Conservation (phyloP, 2,329 filamentous ascomycete genomes). For the Chaetomium sp. region DNA sequence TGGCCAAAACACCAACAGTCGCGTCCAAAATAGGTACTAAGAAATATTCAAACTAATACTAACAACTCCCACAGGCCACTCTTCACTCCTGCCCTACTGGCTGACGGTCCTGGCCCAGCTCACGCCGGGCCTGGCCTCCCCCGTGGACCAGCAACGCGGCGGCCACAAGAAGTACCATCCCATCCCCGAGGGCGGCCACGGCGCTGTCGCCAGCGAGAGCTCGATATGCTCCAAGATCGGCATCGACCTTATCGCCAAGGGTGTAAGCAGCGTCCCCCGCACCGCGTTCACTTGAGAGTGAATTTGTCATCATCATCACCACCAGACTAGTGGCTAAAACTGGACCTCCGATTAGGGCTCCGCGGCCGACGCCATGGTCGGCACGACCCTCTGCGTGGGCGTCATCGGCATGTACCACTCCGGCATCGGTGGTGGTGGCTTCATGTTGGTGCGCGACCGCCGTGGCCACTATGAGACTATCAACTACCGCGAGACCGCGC, state of each 20-base stretch:
- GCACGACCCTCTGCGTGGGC: slow-evolving; percentile 68
- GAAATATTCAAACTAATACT: neutral
- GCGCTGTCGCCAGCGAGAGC: slow-evolving; percentile 66
- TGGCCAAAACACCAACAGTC: neutral
- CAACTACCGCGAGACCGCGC: slow-evolving; percentile 85
- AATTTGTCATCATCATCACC: too few relatives aligned
- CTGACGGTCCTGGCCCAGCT: slow-evolving; percentile 8
- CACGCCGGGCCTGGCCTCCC: slow-evolving; percentile 6
- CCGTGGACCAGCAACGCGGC: slow-evolving; percentile 5
- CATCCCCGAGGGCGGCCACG: slow-evolving; percentile 28
- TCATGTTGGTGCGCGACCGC: slow-evolving; percentile 69
- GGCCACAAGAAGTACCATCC: neutral
- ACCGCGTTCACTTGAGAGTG: neutral
- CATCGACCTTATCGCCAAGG: slow-evolving; percentile 50
- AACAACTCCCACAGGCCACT: slow-evolving; percentile 2
- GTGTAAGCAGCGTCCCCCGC: slow-evolving; percentile 33
- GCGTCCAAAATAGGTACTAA: neutral
- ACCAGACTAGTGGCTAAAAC: neutral
- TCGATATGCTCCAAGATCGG: slow-evolving; percentile 64
- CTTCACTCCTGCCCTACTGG: slow-evolving; percentile 8
- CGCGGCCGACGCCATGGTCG: slow-evolving; percentile 70
- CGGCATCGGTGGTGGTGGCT: slow-evolving; percentile 85
- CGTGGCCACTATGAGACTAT: slow-evolving; percentile 77
- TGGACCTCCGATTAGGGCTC: slow-evolving; percentile 52
- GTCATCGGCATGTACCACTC: slow-evolving; percentile 71